A percentile compares a stretch with the other conserved stretches of the same genome.
phyloP scores from a whole-genome alignment of 2,329 filamentous ascomycete genomes.

The Teratosphaeriaceae sp. region DNA sequence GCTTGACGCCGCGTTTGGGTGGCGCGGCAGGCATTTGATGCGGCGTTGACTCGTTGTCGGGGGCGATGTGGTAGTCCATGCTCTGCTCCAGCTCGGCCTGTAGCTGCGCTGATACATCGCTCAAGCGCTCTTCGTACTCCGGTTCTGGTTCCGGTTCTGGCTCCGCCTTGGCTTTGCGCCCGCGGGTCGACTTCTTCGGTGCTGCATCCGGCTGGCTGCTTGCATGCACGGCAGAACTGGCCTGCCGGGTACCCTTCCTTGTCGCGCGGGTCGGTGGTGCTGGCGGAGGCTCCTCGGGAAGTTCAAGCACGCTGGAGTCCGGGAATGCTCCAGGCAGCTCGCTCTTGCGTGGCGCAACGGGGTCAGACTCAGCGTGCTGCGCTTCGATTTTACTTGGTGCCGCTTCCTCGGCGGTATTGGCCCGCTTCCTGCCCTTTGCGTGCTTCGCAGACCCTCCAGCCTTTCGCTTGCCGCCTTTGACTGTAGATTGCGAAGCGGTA shows the following conservation, averaged over 20 bases:
- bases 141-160: constrained; percentile 14
- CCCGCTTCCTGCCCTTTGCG: constrained; percentile 28
- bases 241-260: constrained; percentile 13
- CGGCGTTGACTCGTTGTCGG: constrained; percentile 22
- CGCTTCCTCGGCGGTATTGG: constrained; percentile 7
- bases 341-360: constrained; percentile 6
- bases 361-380: constrained; percentile 12
- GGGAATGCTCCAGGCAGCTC: constrained; percentile 8
- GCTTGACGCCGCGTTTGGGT: constrained; percentile 29
- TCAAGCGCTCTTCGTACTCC: constrained; percentile 11
- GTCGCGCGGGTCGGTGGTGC: constrained; percentile 12
- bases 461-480: constrained; percentile 28
- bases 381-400: too few species aligned
- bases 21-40: constrained; percentile 12
- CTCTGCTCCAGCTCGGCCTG: constrained; percentile 28
- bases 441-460: constrained; percentile 35
- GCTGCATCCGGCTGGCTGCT: constrained; percentile 17
- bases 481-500: constrained; percentile 32
- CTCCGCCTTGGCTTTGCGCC: constrained; percentile 23
- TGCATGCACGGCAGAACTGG: constrained; percentile 25
- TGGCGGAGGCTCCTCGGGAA: constrained; percentile 6
- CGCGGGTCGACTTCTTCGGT: constrained; percentile 23
- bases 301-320: constrained; percentile 7
- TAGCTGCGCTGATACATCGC: constrained; percentile 24
- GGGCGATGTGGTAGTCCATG: constrained; percentile 16